phyloP scores from a whole-genome alignment of 129 eudicot species.

The Pulicaria dysenterica region DNA sequence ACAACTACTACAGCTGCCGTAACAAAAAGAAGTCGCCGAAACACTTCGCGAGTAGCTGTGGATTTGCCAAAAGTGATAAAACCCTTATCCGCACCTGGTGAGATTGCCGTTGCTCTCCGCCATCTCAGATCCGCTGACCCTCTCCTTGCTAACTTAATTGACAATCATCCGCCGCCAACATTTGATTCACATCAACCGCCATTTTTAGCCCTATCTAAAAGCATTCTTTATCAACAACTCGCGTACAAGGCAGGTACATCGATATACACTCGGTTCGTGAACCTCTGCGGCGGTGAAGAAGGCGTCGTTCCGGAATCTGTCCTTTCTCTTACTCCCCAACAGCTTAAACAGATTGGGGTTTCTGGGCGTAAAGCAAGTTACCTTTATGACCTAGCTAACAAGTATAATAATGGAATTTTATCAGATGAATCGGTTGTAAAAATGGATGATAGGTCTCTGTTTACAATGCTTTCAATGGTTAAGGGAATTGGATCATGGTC shows the following conservation, averaged over 20 bases:
- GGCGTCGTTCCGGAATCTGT: slow-evolving; percentile 61
- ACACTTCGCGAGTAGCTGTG: slow-evolving; percentile 36
- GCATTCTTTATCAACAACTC: slow-evolving; percentile 84
- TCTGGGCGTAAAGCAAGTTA: slow-evolving; percentile 88
- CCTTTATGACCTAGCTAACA: slow-evolving; percentile 72
- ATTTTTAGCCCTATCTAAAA: slow-evolving; percentile 66
- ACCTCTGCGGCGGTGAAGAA: slow-evolving; percentile 77
- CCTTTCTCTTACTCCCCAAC: slow-evolving; percentile 53
- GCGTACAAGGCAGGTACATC: slow-evolving; percentile 85
- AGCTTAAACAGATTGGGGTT: slow-evolving; percentile 88
- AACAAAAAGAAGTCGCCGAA: slow-evolving; percentile 48
- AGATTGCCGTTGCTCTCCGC: slow-evolving; percentile 53
- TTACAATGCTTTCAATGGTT: slow-evolving; percentile 89
- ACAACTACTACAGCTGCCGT: slow-evolving; percentile 32
- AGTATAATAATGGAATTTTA: slow-evolving; percentile 72
- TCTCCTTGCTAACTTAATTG: slow-evolving; percentile 52
- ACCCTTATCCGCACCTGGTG: slow-evolving; percentile 59
- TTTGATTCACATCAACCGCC: slow-evolving; percentile 68
- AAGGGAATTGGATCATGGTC: slow-evolving; percentile 99
- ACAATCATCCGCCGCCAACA: slow-evolving; percentile 59
- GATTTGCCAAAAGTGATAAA: slow-evolving; percentile 44
- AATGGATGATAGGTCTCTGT: slow-evolving; percentile 90
- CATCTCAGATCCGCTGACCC: slow-evolving; percentile 81
- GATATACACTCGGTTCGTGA: slow-evolving; percentile 68
- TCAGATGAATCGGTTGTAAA: slow-evolving; percentile 67